These are phyloP conservation scores for Hanseniaspora guilliermondii DNA, from an alignment of 805 yeast species.

Conservation along the genomic window DNA sequence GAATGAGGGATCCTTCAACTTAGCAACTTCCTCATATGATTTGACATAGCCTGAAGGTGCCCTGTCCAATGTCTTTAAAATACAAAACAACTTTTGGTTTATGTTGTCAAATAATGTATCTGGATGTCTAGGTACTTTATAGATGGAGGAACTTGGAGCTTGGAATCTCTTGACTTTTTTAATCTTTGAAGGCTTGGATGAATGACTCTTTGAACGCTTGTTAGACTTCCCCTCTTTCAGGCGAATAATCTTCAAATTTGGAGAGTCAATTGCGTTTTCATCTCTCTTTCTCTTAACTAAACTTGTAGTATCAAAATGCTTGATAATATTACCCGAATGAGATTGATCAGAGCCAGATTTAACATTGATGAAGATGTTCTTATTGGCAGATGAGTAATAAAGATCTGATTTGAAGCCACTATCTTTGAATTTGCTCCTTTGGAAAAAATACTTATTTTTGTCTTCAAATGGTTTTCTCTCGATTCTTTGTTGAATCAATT, in stretches of 20 bases:
- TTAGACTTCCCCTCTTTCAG: neutral
- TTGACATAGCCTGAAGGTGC: neutral
- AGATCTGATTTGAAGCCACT: neutral
- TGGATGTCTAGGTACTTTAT: neutral
- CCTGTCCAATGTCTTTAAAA: neutral
- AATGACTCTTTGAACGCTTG: neutral
- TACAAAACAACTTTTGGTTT: neutral
- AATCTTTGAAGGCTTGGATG: neutral
- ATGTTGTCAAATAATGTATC: slow-evolving; percentile 1
- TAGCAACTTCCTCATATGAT: neutral
- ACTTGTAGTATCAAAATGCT: neutral
- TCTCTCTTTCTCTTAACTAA: neutral
- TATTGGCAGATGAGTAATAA: neutral
- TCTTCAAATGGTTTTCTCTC: neutral
- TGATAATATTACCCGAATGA: neutral
- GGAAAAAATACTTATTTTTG: neutral
- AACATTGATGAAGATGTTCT: neutral
- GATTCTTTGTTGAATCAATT: neutral
- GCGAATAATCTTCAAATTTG: neutral
- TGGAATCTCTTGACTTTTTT: neutral
- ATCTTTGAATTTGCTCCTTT: neutral
- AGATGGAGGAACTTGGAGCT: neutral
- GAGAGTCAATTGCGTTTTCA: neutral
- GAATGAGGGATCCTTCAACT: neutral
- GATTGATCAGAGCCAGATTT: neutral